Evolutionary conservation across 805 yeast species (phyloP), one percentile per base, ranked within the genome.

Genomic region (Wickerhamomyces pijperi): DNA sequence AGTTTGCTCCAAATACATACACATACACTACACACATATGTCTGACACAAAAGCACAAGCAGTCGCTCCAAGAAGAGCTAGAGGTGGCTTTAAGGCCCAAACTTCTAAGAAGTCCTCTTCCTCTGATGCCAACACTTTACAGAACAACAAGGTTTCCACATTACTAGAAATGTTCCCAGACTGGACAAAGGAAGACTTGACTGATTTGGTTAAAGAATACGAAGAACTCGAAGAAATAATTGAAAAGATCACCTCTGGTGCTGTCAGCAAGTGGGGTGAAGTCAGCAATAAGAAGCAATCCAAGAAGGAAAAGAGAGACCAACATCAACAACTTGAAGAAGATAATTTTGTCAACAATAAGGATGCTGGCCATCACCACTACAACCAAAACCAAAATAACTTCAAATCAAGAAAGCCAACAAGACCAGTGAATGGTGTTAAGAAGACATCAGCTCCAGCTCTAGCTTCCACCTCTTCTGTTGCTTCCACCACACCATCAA

Each of bases 201-300:
- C 68, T 35, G 74, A 80, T 39, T 76, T 86, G 42, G 76, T 88
- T 50, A 68, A 69, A 42, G 97, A 92, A 61, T 74, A 80, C 46
- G 68, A 77, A 46, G 87, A 82, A 56, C 67, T 87, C 48, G 94
- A 82, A 55, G 70, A 74, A 34, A 84, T 92, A 47, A 80, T 85
- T 46, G 88, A 82, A 55, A 79, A 86, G 59, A 88, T 92, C 61
- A 79, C 94, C 41, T 83, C 86, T 45, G 95, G 95, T 48, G 82
- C 82, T 53, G 94, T 85, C 31, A 72, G 82, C 49, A 85, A 82
- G 61, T 90, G 97, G 96, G 97, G 86, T 56, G 92, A 88, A 51
- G 95, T 85, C 46, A 21, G 23, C 23, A 21, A 21, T 21, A 79
- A 78, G 61, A 82, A 67, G 51, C 70, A 70, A 21, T 52, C 72